phyloP scores from a whole-genome alignment of 176 grass and related monocot species.

The Elaeis guineensis region DNA sequence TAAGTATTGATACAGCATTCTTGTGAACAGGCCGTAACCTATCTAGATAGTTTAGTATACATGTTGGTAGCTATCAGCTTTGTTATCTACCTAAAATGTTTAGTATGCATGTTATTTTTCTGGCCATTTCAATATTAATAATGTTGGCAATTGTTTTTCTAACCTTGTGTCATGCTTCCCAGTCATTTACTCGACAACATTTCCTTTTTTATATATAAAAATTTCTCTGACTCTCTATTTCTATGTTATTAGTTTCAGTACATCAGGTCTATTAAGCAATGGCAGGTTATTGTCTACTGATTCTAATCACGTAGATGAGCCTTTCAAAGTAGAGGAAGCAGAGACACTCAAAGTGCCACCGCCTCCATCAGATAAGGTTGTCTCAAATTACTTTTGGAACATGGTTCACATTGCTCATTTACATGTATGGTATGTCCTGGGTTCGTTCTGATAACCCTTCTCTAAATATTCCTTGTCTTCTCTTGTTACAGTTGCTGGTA shows the following conservation, averaged over 20 bases:
- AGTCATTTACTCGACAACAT: background rate
- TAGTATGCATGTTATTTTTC: too few relatives aligned
- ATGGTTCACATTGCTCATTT: too few relatives aligned
- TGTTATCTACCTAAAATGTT: too few relatives aligned
- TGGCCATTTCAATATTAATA: too few relatives aligned
- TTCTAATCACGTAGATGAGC: constrained; percentile 42
- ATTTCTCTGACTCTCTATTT: background rate
- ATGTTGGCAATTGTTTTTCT: too few relatives aligned
- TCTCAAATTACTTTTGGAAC: background rate
- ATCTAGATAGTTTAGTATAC: too few relatives aligned
- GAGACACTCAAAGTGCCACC: constrained; percentile 42
- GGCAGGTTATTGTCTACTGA: constrained; percentile 44
- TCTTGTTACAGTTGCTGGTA: constrained; percentile 51
- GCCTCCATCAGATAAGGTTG: constrained; percentile 60
- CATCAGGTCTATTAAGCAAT: constrained; percentile 32
- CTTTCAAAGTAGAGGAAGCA: constrained; percentile 73
- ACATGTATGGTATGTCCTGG: too few relatives aligned
- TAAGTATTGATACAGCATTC: too few relatives aligned
- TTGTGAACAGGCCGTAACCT: too few relatives aligned
- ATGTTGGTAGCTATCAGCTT: too few relatives aligned
- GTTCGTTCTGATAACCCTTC: background rate
- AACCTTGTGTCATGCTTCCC: too few relatives aligned
- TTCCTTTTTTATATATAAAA: background rate
- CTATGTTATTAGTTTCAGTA: constrained; percentile 7
- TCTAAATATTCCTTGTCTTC: background rate